phyloP scores from a whole-genome alignment of 2,329 filamentous ascomycete species.

The Penicillium sp. region DNA sequence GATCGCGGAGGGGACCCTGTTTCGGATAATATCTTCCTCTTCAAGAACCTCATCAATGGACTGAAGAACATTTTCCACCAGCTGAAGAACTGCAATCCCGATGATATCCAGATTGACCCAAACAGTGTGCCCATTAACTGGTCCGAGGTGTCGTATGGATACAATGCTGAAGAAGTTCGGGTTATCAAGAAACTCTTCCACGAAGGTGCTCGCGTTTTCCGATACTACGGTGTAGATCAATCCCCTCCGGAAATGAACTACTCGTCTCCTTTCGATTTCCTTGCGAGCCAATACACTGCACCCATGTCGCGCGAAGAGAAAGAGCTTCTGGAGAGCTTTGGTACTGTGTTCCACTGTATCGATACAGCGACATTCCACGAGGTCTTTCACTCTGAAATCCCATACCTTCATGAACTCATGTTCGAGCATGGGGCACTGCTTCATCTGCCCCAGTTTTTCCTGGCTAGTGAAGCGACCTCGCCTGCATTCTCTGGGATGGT shows the following conservation, averaged over 20 bases:
- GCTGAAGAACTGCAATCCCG: conserved; percentile 81
- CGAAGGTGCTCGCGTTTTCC: conserved; percentile 92
- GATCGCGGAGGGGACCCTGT: conserved; percentile 89
- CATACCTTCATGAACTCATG: conserved; percentile 94
- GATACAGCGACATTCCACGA: conserved; percentile 98
- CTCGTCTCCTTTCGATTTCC: conserved; percentile 81
- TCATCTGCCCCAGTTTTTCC: conserved; percentile 95
- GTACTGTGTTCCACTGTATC: conserved; percentile 96
- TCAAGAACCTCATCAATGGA: conserved; percentile 93
- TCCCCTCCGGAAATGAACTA: conserved; percentile 69
- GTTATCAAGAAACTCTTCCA: conserved; percentile 97
- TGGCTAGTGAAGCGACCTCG: conserved; percentile 97
- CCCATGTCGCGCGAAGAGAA: conserved; percentile 96
- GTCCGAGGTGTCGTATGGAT: conserved; percentile 93
- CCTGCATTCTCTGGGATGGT: conserved; percentile 98
- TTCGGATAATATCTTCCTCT: conserved; percentile 94
- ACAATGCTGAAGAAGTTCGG: conserved; percentile 93
- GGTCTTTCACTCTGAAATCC: conserved; percentile 96
- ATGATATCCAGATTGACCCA: conserved; percentile 66
- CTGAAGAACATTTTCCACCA: conserved; percentile 97
- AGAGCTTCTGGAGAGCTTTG: conserved; percentile 93
- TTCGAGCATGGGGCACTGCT: conserved; percentile 93
- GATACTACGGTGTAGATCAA: conserved; percentile 92
- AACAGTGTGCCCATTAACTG: conserved; percentile 82
- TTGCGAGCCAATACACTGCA: conserved; percentile 92